These are phyloP conservation scores for Tricladium varicosporioides DNA, from an alignment of 2,329 filamentous ascomycete species.

Conservation along the genomic window DNA sequence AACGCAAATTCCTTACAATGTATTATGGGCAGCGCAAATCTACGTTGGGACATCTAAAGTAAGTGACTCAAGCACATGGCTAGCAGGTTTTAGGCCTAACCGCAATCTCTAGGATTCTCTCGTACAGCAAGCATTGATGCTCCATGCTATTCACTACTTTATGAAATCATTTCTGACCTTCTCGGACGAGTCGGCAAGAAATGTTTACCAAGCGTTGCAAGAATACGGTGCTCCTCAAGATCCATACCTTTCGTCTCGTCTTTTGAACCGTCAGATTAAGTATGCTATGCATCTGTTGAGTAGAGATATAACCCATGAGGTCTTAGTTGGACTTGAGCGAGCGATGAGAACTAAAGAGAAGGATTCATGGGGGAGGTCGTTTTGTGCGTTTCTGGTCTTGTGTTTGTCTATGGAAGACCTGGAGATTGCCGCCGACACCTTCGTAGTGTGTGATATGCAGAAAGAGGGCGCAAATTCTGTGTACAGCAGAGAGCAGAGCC, in stretches of 20 bases:
- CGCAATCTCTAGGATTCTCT: constrained; percentile 11
- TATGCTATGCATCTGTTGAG: constrained; percentile 24
- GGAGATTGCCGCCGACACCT: constrained; percentile 23
- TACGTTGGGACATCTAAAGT: constrained; percentile 18
- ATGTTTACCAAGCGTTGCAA: constrained; percentile 11
- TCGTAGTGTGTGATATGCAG: constrained; percentile 22
- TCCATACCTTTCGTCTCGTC: constrained; percentile 22
- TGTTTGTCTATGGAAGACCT: constrained; percentile 28
- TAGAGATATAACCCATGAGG: constrained; percentile 16
- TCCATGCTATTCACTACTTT: constrained; percentile 29
- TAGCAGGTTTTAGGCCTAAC: not conserved
- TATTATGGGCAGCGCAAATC: constrained; percentile 17
- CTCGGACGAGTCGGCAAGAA: constrained; percentile 14
- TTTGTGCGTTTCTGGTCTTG: constrained; percentile 24
- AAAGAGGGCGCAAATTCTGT: constrained; percentile 8
- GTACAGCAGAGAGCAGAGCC: constrained; percentile 17
- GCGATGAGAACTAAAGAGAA: constrained; percentile 20
- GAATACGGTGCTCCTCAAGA: constrained; percentile 6
- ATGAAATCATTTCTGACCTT: constrained; percentile 26
- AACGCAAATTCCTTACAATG: constrained; percentile 10
- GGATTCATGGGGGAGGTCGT: constrained; percentile 26
- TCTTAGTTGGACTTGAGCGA: constrained; percentile 24
- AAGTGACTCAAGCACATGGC: not conserved
- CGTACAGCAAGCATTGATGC: constrained; percentile 21
- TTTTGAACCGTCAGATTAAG: constrained; percentile 28